Percentiles rank a stretch among this genome's conserved stretches.
phyloP scores from a whole-genome alignment of 345 rosid species.

The Gossypium stocksii region DNA sequence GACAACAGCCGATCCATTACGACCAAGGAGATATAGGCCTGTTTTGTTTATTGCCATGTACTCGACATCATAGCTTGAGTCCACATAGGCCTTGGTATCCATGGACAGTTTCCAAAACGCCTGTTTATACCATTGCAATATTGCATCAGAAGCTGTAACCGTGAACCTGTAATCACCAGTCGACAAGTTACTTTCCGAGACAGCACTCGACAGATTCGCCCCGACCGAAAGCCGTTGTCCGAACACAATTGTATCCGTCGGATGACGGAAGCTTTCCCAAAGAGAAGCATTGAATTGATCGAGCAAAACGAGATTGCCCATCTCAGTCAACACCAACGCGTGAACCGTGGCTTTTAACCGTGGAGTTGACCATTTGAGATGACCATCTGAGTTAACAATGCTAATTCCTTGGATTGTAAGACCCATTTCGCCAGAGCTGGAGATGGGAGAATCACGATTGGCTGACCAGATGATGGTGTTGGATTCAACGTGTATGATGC shows the following conservation, averaged over 20 bases:
- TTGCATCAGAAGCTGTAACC: slow-evolving; percentile 42
- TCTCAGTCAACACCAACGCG: slow-evolving; percentile 49
- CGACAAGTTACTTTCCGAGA: slow-evolving; percentile 40
- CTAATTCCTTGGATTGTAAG: slow-evolving; percentile 55
- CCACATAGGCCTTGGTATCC: slow-evolving; percentile 42
- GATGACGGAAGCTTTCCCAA: slow-evolving; percentile 77
- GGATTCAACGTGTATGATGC: slow-evolving; percentile 58
- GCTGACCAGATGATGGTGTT: slow-evolving; percentile 74
- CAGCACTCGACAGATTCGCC: slow-evolving; percentile 41
- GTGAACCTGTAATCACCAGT: slow-evolving; percentile 57
- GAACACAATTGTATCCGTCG: slow-evolving; percentile 68
- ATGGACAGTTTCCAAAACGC: slow-evolving; percentile 72
- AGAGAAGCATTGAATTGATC: slow-evolving; percentile 53
- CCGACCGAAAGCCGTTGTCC: slow-evolving; percentile 55
- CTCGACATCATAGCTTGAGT: slow-evolving; percentile 40
- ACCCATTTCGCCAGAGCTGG: slow-evolving; percentile 51
- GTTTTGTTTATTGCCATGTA: slow-evolving; percentile 54
- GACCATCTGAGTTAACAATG: slow-evolving; percentile 41
- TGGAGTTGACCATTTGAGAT: slow-evolving; percentile 64
- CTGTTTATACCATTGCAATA: slow-evolving; percentile 56
- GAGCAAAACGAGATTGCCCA: slow-evolving; percentile 70
- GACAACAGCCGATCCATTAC: slow-evolving; percentile 50
- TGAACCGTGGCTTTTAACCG: slow-evolving; percentile 42
- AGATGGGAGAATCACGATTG: slow-evolving; percentile 61
- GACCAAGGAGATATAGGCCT: slow-evolving; percentile 56